Base-by-base conservation (phyloP, 345 rosid genomes). In the Carallia brachiata region DNA sequence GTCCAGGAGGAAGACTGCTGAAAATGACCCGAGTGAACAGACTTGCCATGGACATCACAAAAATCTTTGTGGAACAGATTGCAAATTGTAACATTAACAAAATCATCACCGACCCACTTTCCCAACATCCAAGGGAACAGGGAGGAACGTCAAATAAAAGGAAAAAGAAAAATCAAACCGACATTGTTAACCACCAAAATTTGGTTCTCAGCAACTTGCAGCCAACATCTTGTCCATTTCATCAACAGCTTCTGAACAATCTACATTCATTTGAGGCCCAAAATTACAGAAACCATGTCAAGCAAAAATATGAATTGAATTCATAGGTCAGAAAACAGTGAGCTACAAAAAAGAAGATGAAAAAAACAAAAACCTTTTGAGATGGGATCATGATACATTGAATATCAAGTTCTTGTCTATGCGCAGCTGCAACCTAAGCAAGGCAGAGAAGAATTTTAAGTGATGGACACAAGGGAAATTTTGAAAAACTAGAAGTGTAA, bases 391-490 rank as follows among this genome's bases (percentile, higher is more conserved):
- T 70, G 81, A 62, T 5, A 68, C 50, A 44, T 73, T 69, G 75
- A 69, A 63, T 69, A 63, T 62, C 78, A 69, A 70, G 75, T 39
- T 76, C 78, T 44, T 73, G 68, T 70, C 81, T 71, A 57, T 34
- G 67, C 70, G 58, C 73, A 66, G 74, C 84, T 78, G 70, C 88
- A 63, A 78, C 81, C 84, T 84, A 84, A 44, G 76, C 72, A 76
- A 73, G 64, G 69, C 62, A 61, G 67, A 60, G 68, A 68, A 65
- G 72, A 27, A 53, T 23, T 16, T 16, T 23, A 62, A 64, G 64
- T 44, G 63, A 34, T 32, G 61, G 62, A 7, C 15, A 48, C 48
- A 40, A 40, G 15, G 13, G 40, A 50, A 58, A 53, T 30, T 39
- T 23, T 23, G 23, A 39, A 65, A 40, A 47, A 66, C 0, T 34